Evolutionary conservation across 2,329 filamentous ascomycete genomes (phyloP).

Genomic region (Xylariaceae sp.): DNA sequence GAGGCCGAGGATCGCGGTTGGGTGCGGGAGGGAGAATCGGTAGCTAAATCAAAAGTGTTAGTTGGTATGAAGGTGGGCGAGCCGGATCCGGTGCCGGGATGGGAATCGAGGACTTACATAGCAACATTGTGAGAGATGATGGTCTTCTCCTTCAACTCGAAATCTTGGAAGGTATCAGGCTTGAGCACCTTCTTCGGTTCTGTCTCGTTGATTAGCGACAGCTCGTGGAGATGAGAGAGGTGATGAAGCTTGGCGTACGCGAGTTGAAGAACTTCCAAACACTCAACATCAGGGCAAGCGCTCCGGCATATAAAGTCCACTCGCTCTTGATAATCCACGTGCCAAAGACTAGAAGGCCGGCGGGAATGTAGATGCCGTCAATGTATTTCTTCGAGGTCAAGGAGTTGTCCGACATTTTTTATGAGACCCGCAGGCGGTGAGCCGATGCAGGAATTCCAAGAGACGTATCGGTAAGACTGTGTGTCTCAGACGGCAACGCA

Average conservation of each 20-base stretch:
- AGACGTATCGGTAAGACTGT: slow-evolving; percentile 1
- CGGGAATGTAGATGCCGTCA: slow-evolving; percentile 79
- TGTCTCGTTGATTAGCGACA: slow-evolving; percentile 34
- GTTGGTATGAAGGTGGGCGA: background rate
- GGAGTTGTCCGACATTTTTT: slow-evolving; percentile 39
- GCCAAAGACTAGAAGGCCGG: slow-evolving; percentile 72
- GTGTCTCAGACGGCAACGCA: slow-evolving; percentile 1
- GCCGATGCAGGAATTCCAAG: slow-evolving; percentile 1
- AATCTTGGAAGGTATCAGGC: slow-evolving; percentile 83
- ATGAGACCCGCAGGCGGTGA: slow-evolving; percentile 16
- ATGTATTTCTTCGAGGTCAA: slow-evolving; percentile 60
- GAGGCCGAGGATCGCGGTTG: slow-evolving; percentile 81
- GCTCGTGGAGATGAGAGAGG: background rate
- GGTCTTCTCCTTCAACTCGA: slow-evolving; percentile 91
- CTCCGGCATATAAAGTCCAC: slow-evolving; percentile 67
- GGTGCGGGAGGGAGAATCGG: slow-evolving; percentile 79
- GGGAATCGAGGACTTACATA: slow-evolving; percentile 57
- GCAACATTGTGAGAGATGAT: slow-evolving; percentile 96
- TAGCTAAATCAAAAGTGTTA: too few relatives aligned
- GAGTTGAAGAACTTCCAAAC: slow-evolving; percentile 67
- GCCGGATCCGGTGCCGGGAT: slow-evolving; percentile 5
- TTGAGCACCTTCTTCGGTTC: slow-evolving; percentile 80
- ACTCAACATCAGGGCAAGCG: slow-evolving; percentile 62
- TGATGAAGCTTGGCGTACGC: slow-evolving; percentile 48
- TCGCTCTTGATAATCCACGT: slow-evolving; percentile 74